Evolutionary conservation across 2,329 filamentous ascomycete species (phyloP), one percentile per base, ranked within the genome.

Genomic region (Aurifilum marmelostoma): DNA sequence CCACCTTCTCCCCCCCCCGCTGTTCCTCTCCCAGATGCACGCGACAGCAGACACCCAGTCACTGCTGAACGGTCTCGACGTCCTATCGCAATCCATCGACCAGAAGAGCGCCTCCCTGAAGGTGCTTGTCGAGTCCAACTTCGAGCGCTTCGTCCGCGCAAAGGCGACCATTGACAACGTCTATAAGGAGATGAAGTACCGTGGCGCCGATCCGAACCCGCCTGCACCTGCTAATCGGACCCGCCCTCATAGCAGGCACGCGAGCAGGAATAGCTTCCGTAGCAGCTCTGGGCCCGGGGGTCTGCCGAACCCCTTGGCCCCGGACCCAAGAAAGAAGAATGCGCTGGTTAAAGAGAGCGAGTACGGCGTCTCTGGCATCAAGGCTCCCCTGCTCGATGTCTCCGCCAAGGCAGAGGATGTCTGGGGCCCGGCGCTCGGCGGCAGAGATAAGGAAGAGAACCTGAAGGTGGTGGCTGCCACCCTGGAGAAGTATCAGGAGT

Each of bases 101-200:
- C 93, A 98, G 80, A 99, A 99, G 80, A 97, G 95, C 0, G 96
- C 95, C 0, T 97, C 94, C 4, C 87, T 99, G 71, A 99, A 99
- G 78, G 92, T 97, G 14, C 86, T 99, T 24, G 96, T 99, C 32
- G 96, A 99, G 79, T 95, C 93, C 72, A 99, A 99, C 79, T 99
- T 99, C 77, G 97, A 99, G 80, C 91, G 95, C 73, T 99, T 99
- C 82, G 96, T 99, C 67, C 91, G 93, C 72, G 96, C 96, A 58
- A 99, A 99, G 80, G 93, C 95, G 24, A 98, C 95, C 9, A 98
- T 99, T 75, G 96, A 99, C 81, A 97, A 97, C 80, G 96, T 99
- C 65, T 99, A 99, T 81, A 97, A 91, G 71, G 96, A 99, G 79
- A 99, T 99, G 96, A 97, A 88, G 85, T 94, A 83, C 73, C 84